Evolutionary conservation across 2,329 filamentous ascomycete species (phyloP), one percentile per base, ranked within the genome.

Genomic region (Aschersonia sp.): DNA sequence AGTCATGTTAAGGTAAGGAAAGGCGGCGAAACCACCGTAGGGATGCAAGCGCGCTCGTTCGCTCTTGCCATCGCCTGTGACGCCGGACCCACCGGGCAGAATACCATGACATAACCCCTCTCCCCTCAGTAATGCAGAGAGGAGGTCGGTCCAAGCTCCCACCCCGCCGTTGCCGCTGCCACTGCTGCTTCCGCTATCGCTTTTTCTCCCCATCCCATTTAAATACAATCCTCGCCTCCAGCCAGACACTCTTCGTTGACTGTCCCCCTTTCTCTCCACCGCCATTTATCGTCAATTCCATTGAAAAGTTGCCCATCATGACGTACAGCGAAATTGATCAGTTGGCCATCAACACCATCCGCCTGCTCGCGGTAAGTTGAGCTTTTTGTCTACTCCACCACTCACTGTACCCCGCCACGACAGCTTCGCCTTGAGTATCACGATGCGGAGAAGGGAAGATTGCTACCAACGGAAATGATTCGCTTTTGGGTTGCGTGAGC

Each of bases 341-440:
- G 76, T 79, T 88, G 71, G 85, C 87, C 65, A 87, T 98, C 75
- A 97, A 97, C 83, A 95, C 90, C 69, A 97, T 98, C 76, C 87
- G 92, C 68, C 72, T 87, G 65, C 80, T 98, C 61, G 89, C 92
- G 68, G 92, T 97, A 83, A 70, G 88, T 83, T 53, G 45, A 48
- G 47, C 46, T 55, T 43, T 53, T 54, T 54, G 52, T 53, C 60
- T 57, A 58, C 61, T 60, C 58, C 57, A 59, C 56, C 56, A 32
- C 14, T 30, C 43, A 30, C 42, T 43, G 50, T 53, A 55, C 58
- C 60, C 56, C 58, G 58, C 56, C 58, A 58, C 60, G 59, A 53
- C 31, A 22, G 30, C 8, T 31, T 45, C 32, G 45, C 44, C 29
- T 39, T 40, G 42, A n/a, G 30, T 33, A 37, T 10, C 43, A 7